A percentile compares a stretch with the other conserved stretches of the same genome.
Evolutionary conservation across 768 basidiomycete species (phyloP).

Genomic region (Lactarius tabidus): DNA sequence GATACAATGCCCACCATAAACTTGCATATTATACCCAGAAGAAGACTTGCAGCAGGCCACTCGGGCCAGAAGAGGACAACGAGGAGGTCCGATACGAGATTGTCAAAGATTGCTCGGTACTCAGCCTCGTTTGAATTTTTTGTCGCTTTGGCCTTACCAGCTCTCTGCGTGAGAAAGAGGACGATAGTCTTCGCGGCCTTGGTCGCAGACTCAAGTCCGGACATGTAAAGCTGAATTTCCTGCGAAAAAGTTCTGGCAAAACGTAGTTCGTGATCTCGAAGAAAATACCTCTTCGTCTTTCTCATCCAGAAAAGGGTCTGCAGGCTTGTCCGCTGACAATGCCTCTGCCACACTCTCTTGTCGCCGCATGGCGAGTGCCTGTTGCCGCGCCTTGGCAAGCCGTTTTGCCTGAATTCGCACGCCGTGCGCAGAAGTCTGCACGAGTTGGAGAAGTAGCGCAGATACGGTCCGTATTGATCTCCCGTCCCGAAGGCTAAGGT

Average conservation of each 20-base stretch:
- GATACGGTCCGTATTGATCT: constrained; percentile 91
- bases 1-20: constrained; percentile 61
- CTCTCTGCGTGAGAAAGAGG: constrained; percentile 42
- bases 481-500: constrained; percentile 78
- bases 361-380: constrained; percentile 53
- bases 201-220: constrained; percentile 75
- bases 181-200: constrained; percentile 80
- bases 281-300: constrained; percentile 56
- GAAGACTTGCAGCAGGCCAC: constrained; percentile 89
- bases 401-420: constrained; percentile 65
- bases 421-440: constrained; percentile 91
- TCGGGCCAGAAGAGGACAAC: constrained; percentile 92
- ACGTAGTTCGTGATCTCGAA: background rate
- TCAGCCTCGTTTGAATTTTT: constrained; percentile 94
- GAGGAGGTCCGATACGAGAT: constrained; percentile 82
- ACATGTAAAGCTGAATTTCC: constrained; percentile 69
- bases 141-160: constrained; percentile 81
- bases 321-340: constrained; percentile 30
- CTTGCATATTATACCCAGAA: constrained; percentile 75
- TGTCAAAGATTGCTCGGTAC: constrained; percentile 89
- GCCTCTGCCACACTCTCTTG: constrained; percentile 57
- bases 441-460: constrained; percentile 89
- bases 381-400: constrained; percentile 60
- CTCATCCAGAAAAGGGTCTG: constrained; percentile 60
- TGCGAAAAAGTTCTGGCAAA: constrained; percentile 3